A percentile compares a stretch with the other conserved stretches of the same genome.
Conservation (phyloP, 495 filamentous ascomycete species). For the Aspergillus affinis region DNA sequence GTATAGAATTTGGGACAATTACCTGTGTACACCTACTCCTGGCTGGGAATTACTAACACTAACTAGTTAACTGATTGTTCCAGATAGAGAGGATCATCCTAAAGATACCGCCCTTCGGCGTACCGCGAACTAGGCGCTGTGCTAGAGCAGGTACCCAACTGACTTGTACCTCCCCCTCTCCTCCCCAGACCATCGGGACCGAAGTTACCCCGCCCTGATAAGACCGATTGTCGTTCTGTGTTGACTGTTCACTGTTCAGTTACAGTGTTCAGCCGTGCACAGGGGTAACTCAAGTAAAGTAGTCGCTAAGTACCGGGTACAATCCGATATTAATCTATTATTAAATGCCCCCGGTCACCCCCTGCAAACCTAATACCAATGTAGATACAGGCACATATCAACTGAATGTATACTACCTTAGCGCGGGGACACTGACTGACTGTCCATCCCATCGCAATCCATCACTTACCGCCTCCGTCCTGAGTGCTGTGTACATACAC, state of each 20-base stretch:
- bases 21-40: too few species aligned
- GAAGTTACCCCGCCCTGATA: neutral
- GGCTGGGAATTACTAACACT: too few species aligned
- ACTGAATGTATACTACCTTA: neutral
- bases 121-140: neutral
- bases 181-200: too few species aligned
- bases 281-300: neutral
- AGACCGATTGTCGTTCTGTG: too few species aligned
- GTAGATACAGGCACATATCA: neutral
- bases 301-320: neutral
- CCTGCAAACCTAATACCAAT: neutral
- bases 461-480: neutral
- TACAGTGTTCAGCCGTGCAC: too few species aligned
- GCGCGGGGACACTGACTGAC: too few species aligned
- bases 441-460: neutral
- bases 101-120: neutral
- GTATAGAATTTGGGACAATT: too few species aligned
- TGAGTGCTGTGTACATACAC: too few species aligned
- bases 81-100: neutral
- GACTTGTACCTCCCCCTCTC: neutral
- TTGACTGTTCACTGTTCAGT: too few species aligned
- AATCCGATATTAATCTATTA: too few species aligned
- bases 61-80: too few species aligned
- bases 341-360: neutral
- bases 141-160: neutral